phyloP scores from a whole-genome alignment of 169 alveolate species.

The Theileria luwenshuni region DNA sequence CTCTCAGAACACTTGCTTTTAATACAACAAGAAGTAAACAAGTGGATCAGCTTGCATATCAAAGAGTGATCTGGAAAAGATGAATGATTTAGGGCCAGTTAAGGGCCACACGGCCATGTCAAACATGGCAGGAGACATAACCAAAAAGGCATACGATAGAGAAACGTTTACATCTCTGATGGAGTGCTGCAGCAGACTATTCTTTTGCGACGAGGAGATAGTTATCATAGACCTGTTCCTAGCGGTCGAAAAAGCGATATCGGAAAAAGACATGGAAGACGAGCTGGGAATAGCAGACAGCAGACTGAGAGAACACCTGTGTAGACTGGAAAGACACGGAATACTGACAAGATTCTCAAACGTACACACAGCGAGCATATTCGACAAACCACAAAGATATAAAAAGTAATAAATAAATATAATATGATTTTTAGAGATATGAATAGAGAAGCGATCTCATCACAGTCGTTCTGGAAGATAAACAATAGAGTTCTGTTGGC shows the following conservation, averaged over 20 bases:
- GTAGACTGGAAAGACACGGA: conserved; percentile 65
- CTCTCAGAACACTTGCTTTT: conserved; percentile 45
- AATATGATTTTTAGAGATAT: conserved; percentile 36
- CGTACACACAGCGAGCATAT: conserved; percentile 23
- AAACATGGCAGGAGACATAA: conserved; percentile 40
- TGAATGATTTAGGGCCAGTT: not conserved
- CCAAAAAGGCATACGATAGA: conserved; percentile 67
- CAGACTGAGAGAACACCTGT: conserved; percentile 58
- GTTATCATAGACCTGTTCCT: conserved; percentile 69
- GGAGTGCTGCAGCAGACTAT: conserved; percentile 69
- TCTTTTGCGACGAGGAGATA: conserved; percentile 76
- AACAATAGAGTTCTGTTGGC: conserved; percentile 67
- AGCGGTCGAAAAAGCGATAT: conserved; percentile 66
- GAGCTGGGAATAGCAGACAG: conserved; percentile 69
- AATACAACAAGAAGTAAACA: conserved; percentile 60
- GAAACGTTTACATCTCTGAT: conserved; percentile 66
- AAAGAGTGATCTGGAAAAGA: conserved; percentile 14
- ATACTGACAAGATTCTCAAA: conserved; percentile 49
- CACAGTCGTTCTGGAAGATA: conserved; percentile 62
- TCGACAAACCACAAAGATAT: conserved; percentile 25
- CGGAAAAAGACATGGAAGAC: conserved; percentile 71
- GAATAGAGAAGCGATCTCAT: conserved; percentile 35
- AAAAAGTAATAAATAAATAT: conserved; percentile 25
- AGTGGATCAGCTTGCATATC: conserved; percentile 53
- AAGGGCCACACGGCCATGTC: conserved; percentile 31